These are phyloP conservation scores for Funneliformis geosporum DNA, from an alignment of 192 early-diverging fungal genomes.

Conservation along the genomic window DNA sequence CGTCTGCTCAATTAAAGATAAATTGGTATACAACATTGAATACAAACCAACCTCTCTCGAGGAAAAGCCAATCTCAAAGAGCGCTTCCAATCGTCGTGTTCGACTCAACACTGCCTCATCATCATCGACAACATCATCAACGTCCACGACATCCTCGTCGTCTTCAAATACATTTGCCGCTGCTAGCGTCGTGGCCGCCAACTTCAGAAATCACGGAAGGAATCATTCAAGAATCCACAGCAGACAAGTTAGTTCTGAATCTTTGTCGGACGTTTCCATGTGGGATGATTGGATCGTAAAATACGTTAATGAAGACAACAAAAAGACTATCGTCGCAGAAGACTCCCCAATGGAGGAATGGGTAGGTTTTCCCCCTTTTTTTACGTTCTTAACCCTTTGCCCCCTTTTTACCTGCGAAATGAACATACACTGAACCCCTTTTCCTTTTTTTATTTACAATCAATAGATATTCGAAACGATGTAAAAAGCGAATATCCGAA, in stretches of 20 bases:
- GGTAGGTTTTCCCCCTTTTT: neutral
- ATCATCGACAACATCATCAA: no score
- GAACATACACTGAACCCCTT: no score
- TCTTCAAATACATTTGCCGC: neutral
- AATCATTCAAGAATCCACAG: neutral
- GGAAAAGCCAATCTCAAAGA: neutral
- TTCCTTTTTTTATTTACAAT: no score
- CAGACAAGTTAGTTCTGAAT: neutral
- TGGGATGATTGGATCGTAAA: neutral
- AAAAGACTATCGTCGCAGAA: neutral
- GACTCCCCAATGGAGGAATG: neutral
- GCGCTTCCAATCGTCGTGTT: neutral
- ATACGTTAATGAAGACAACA: neutral
- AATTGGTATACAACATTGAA: neutral
- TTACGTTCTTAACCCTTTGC: no score
- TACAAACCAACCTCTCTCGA: neutral
- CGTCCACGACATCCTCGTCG: no score
- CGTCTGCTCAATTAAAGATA: neutral
- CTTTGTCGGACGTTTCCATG: neutral
- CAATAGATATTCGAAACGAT: neutral
- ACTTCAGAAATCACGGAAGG: neutral
- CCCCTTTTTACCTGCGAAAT: no score
- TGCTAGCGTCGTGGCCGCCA: neutral
- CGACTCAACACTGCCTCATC: no score
- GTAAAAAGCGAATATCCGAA: neutral